These are phyloP conservation scores for Xylariaceae sp. DNA, from an alignment of 2,329 filamentous ascomycete genomes.

Conservation along the genomic window DNA sequence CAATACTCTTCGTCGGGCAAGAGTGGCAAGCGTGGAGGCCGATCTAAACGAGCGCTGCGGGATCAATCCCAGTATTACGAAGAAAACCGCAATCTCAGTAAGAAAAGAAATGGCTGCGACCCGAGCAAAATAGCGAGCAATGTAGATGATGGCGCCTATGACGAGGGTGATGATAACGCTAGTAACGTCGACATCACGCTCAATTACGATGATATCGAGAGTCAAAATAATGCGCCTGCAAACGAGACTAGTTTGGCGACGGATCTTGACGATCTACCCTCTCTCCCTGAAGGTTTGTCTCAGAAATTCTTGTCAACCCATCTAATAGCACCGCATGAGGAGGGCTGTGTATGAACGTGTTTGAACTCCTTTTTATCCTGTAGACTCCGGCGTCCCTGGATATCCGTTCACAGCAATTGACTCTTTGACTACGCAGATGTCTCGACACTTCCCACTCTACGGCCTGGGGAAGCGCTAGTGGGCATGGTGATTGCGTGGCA, in stretches of 20 bases:
- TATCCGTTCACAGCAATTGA: slow-evolving; percentile 5
- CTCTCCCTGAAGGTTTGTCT: slow-evolving; percentile 51
- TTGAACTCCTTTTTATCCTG: background rate
- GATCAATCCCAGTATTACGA: slow-evolving; percentile 41
- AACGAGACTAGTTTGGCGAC: slow-evolving; percentile 44
- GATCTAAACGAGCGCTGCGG: slow-evolving; percentile 47
- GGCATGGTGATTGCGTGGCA: slow-evolving; percentile 69
- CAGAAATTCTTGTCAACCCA: background rate
- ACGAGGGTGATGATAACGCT: slow-evolving; percentile 29
- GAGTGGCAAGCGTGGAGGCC: slow-evolving; percentile 41
- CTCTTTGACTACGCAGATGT: slow-evolving; percentile 27
- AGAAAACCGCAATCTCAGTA: slow-evolving; percentile 35
- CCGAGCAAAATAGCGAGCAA: slow-evolving; percentile 33
- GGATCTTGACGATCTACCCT: slow-evolving; percentile 57
- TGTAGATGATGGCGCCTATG: slow-evolving; percentile 37
- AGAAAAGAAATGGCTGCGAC: slow-evolving; percentile 48
- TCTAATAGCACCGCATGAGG: background rate
- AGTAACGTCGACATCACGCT: slow-evolving; percentile 35
- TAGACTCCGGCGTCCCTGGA: background rate
- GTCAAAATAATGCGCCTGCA: slow-evolving; percentile 19
- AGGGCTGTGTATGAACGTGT: background rate
- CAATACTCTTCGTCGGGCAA: slow-evolving; percentile 41
- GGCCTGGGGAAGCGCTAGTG: slow-evolving; percentile 43
- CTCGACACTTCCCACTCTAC: slow-evolving; percentile 48
- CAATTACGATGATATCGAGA: slow-evolving; percentile 41